Evolutionary conservation across 1,284 basidiomycete genomes (phyloP), one percentile per base, ranked within the genome.

Genomic region (Athelia psychrophila): DNA sequence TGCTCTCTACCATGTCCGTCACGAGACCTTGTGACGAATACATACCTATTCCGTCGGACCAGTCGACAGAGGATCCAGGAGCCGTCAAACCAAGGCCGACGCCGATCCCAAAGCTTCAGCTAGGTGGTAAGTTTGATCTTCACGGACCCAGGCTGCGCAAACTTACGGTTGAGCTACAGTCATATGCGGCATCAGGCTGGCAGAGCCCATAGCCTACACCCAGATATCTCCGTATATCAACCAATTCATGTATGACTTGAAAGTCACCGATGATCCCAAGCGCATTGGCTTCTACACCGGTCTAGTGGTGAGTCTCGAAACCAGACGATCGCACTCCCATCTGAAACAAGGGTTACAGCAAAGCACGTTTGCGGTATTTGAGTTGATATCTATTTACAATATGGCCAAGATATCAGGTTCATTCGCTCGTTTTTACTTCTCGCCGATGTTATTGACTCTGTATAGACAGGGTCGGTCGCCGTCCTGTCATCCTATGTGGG

Each of bases 341-440:
- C 42, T 18, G 33, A 18, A 35, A 60, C 20, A 6, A n/a, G 24
- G 4, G 50, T 40, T 25, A 19, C 58, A 84, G 81, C 84, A 87
- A 67, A 84, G 81, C 50, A 73, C 72, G 23, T 87, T 86, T 62
- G 81, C 84, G 2, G 51, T 86, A 19, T 70, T 80, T 1, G 84
- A 88, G 58, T 70, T 86, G 2, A 62, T 75, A 27, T 81, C 81
- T n/a, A 84, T 85, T 52, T 85, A 83, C 60, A 78, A 78, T 4
- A 86, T 83, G 81, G 83, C 82, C 2, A 73, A 69, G 38, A 58
- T 84, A 12, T 85, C 84, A 44, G 81, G 83, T 83, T 51, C n/a
- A 71, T 51, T 22, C n/a, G 6, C 48, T 6, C 20, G n/a, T 10
- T 6, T 42, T 16, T 42, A 18, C 20, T 6, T 9, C 50, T 24